Conservation (phyloP, 805 yeast genomes). For the Sporopachydermia lactativora region DNA sequence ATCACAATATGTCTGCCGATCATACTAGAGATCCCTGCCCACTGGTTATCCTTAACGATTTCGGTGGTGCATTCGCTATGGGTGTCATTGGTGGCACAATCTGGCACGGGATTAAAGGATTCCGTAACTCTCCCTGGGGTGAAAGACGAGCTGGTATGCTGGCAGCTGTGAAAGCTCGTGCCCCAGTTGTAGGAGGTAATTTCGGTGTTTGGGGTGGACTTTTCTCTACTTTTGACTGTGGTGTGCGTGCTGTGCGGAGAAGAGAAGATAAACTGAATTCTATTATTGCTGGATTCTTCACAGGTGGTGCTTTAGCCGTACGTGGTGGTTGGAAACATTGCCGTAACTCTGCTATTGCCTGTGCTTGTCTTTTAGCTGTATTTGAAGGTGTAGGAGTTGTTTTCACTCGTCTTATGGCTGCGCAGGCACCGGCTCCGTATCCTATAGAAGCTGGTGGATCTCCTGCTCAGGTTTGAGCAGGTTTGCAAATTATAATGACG, state of each 20-base stretch:
- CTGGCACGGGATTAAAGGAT: slow-evolving; percentile 99
- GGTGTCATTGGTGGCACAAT: slow-evolving; percentile 97
- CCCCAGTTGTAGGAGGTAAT: slow-evolving; percentile 97
- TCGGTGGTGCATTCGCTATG: slow-evolving; percentile 99
- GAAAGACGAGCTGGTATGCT: slow-evolving; percentile 87
- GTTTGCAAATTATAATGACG: too few relatives aligned
- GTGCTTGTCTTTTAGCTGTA: slow-evolving; percentile 93
- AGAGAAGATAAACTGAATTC: slow-evolving; percentile 99
- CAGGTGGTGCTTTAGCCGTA: slow-evolving; percentile 95
- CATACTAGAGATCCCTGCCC: slow-evolving; percentile 99
- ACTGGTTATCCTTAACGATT: slow-evolving; percentile 85
- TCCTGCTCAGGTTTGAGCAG: background rate
- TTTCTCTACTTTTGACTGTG: slow-evolving; percentile 90
- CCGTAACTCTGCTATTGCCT: slow-evolving; percentile 89
- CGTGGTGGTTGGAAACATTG: slow-evolving; percentile 99
- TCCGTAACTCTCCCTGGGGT: slow-evolving; percentile 94
- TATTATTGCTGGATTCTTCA: slow-evolving; percentile 92
- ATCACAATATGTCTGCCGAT: slow-evolving; percentile 95
- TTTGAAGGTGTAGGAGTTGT: slow-evolving; percentile 98
- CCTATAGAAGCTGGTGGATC: background rate
- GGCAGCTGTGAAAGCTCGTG: slow-evolving; percentile 86
- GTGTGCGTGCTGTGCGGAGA: slow-evolving; percentile 87
- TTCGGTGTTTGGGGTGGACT: slow-evolving; percentile 99
- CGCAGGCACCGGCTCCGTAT: background rate
- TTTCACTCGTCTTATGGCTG: slow-evolving; percentile 79